Base-by-base conservation (phyloP, 2,329 filamentous ascomycete genomes). In the Pseudocercospora crystallina region DNA sequence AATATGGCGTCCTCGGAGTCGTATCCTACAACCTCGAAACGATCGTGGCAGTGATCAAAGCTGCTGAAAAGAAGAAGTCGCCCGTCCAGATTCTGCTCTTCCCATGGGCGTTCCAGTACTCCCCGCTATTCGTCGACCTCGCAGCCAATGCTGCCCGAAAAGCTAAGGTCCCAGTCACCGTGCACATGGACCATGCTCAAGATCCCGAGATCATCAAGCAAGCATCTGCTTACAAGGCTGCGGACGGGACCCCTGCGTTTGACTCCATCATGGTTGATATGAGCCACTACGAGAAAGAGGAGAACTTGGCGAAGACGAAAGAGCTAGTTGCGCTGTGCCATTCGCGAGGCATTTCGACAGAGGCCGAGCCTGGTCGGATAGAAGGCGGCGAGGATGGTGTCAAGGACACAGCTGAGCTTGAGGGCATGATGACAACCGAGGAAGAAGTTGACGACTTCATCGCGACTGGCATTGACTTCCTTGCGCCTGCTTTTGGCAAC, bases 191-290 rank as follows among this genome's bases (percentile, higher is more conserved):
- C 49, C 74, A 76, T 53, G 73, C 73, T 2, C 73, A 76, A 50
- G 66, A 73, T 58, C 70, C 70, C 2, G 70, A 68, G 2, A 66
- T 76, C 30, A 53, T 60, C 43, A 55, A 57, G 62, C 63, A 31
- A 26, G 62, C 58, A 9, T 42, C 54, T 1, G 32, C 58, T 36
- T 60, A 63, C 41, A 49, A 52, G 29, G 73, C 73, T 20, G 69
- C 69, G 5, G 64, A 67, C 15, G 64, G 64, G 5, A 65, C 64
- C 11, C 64, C 79, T 4, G 71, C 72, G 2, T 88, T 88, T 59
- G 85, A 89, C 68, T 81, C 78, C 56, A 87, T 89, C 65, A 89
- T 89, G 85, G 81, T 89, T 0, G 86, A 89, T 69, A 89, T 89
- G 85, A 82, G 77, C 51, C 85, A 89, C 65, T 82, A 86, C 63